These are phyloP conservation scores for Sphaerosporella brunnea DNA, from an alignment of 495 filamentous ascomycete species.

Conservation along the genomic window DNA sequence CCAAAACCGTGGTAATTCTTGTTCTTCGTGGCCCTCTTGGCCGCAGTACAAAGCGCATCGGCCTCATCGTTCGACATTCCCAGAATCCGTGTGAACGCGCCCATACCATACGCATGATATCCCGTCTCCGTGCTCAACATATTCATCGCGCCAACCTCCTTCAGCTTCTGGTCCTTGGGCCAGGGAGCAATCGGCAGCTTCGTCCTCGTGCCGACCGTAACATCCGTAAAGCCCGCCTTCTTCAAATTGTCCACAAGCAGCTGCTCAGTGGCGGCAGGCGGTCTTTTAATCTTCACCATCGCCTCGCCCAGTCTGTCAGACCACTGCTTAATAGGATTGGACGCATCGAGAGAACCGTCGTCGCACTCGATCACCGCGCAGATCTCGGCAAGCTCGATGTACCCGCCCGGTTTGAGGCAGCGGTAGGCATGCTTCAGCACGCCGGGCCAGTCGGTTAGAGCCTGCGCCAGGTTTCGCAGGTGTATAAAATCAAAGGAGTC, in stretches of 20 bases:
- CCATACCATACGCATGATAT: constrained; percentile 26
- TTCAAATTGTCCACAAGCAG: neutral
- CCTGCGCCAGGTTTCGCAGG: constrained; percentile 21
- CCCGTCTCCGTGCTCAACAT: neutral
- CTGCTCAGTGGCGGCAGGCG: neutral
- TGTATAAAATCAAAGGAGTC: constrained; percentile 28
- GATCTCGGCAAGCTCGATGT: constrained; percentile 9
- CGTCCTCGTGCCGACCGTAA: neutral
- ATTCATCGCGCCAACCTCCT: constrained; percentile 11
- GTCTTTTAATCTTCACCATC: neutral
- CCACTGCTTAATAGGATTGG: constrained; percentile 2
- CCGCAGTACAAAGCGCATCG: constrained; percentile 24
- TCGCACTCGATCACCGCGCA: constrained; percentile 25
- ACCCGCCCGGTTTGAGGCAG: constrained; percentile 1
- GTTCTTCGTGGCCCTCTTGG: constrained; percentile 7
- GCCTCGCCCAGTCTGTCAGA: neutral
- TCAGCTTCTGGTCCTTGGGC: constrained; percentile 20
- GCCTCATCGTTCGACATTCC: constrained; percentile 24
- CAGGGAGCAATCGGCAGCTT: constrained; percentile 15
- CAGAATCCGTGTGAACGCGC: constrained; percentile 27
- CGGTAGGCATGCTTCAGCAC: constrained; percentile 4
- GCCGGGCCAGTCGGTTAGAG: constrained; percentile 4
- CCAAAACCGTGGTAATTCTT: neutral
- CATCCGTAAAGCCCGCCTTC: neutral
- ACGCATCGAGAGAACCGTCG: constrained; percentile 21